Evolutionary conservation across 192 early-diverging fungal species (phyloP).

Genomic region (Rhizophagus sp.): DNA sequence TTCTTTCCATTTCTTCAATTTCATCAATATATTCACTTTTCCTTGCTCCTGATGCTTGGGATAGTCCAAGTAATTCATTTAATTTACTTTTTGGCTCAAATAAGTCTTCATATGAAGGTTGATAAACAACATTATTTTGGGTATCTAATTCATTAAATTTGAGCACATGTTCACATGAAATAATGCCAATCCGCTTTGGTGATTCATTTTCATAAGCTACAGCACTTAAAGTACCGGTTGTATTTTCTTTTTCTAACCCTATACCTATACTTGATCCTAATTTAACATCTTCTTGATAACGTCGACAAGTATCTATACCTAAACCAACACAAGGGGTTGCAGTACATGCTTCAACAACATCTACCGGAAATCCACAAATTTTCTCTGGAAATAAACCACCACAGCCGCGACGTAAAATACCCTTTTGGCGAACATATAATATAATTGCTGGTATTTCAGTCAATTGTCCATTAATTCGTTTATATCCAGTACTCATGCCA

Average conservation of each 20-base stretch:
- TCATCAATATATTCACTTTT: too few relatives aligned
- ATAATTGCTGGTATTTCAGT: background rate
- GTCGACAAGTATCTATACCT: background rate
- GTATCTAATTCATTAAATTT: too few relatives aligned
- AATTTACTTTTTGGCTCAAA: too few relatives aligned
- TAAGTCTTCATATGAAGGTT: too few relatives aligned
- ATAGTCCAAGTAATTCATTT: too few relatives aligned
- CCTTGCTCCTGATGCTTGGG: too few relatives aligned
- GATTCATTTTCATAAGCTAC: too few relatives aligned
- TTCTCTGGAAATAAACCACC: background rate
- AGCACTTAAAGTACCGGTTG: background rate
- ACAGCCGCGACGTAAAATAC: conserved; percentile 2
- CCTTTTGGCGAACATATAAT: background rate
- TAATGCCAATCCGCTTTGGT: too few relatives aligned
- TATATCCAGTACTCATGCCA: conserved; percentile 3
- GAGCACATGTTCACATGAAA: too few relatives aligned
- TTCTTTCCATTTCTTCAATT: too few relatives aligned
- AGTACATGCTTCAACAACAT: conserved; percentile 10
- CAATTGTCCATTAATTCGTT: background rate
- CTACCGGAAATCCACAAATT: conserved; percentile 12
- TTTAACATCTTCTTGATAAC: conserved; percentile 1
- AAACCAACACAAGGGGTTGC: background rate
- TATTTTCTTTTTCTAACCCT: background rate
- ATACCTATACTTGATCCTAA: conserved; percentile 10
- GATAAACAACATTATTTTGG: too few relatives aligned